Conservation (phyloP, 2,329 filamentous ascomycete genomes). For the Aspergillus viridinutans region DNA sequence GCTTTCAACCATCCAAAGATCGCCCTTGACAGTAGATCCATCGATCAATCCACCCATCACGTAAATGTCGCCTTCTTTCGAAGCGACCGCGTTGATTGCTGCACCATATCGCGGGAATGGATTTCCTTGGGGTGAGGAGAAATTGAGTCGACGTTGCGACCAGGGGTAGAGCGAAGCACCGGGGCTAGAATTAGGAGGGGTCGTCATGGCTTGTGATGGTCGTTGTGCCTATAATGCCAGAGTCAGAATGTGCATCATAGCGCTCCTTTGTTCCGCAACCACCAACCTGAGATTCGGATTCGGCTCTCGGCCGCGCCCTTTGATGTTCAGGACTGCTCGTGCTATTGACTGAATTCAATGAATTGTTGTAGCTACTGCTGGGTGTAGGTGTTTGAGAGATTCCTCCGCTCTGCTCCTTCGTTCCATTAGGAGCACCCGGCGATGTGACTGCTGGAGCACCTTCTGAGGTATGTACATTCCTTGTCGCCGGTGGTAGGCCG, state of each 20-base stretch:
- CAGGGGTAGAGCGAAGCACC: conserved; percentile 89
- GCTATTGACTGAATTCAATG: conserved; percentile 64
- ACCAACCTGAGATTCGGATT: conserved; percentile 54
- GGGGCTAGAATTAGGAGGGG: conserved; percentile 46
- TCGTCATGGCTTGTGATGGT: conserved; percentile 51
- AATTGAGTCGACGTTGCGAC: conserved; percentile 85
- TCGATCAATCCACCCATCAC: conserved; percentile 96
- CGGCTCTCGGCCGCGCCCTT: conserved; percentile 52
- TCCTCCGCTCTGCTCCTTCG: conserved; percentile 32
- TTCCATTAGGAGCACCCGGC: conserved; percentile 47
- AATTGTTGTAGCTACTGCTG: conserved; percentile 65
- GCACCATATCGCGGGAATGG: conserved; percentile 97
- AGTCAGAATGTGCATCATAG: neutral
- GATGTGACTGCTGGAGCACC: conserved; percentile 41
- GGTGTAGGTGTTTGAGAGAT: conserved; percentile 61
- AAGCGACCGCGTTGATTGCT: conserved; percentile 85
- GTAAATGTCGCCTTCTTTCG: conserved; percentile 95
- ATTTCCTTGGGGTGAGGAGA: conserved; percentile 73
- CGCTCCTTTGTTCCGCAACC: neutral
- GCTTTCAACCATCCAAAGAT: conserved; percentile 96
- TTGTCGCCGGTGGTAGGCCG: conserved; percentile 49
- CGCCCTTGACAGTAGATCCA: conserved; percentile 91
- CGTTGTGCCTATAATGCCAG: conserved; percentile 24
- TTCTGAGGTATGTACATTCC: conserved; percentile 56
- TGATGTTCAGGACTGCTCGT: conserved; percentile 63